Base-by-base conservation (phyloP, 352 stramenopile species). In the Phytophthora constricta region DNA sequence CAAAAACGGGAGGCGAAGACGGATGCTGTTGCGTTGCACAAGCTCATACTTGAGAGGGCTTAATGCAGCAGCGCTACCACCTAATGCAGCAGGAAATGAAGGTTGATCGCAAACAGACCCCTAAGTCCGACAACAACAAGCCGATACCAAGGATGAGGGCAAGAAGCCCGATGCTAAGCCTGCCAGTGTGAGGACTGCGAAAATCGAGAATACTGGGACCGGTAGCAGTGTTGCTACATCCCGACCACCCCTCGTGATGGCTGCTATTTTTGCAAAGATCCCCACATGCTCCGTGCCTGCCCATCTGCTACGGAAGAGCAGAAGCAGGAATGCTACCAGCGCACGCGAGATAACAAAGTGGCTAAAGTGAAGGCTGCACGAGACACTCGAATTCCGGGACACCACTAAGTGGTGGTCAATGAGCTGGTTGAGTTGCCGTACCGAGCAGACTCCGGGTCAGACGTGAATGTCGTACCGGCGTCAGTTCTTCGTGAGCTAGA, bases 201-300 rank as follows among this genome's bases (percentile, higher is more conserved):
- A 46, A 46, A 5, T n/a, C 13, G n/a, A 8, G n/a, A 11, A 5
- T 37, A 11, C 5, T 37, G 31, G 5, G 5, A 37, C 31, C 11
- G 31, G 31, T 45, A 53, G 26, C 23, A 39, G 7, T 20, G 23
- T 9, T 4, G 3, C 47, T 19, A n/a, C 31, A 26, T 11, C 16
- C n/a, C 34, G 17, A 20, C 25, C 5, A 50, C 45, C 5, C 68
- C 51, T n/a, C 41, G 22, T 2, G 51, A 31, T 26, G 62, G 61
- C 9, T 71, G 48, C 53, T 34, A 61, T 13, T 25, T 57, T 5
- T 76, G 62, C 55, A 68, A 68, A 27, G 56, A 45, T 0, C 41
- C 61, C 8, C 51, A 76, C 46, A 72, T 55, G 62, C 17, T 71
- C 0, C 39, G 49, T 5, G 50, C 52, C 23, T 68, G 49, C 19